Conservation (phyloP, 2,329 filamentous ascomycete genomes). For the Amesomyces nigricolor region DNA sequence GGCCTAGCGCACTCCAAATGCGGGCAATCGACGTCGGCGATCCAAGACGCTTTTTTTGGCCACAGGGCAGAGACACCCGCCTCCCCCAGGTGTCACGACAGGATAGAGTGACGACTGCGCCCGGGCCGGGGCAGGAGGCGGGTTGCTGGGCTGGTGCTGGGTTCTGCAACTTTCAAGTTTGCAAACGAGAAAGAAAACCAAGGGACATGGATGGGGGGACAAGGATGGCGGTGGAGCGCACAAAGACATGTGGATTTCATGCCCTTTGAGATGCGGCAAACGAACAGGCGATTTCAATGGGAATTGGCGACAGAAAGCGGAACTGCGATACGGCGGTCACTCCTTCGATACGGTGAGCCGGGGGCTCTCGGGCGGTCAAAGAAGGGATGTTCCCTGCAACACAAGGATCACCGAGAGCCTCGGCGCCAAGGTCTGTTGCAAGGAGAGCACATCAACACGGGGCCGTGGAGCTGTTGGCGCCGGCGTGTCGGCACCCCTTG, state of each 20-base stretch:
- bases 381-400: background rate
- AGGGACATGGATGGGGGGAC: background rate
- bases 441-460: background rate
- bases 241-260: too few relatives aligned
- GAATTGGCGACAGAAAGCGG: background rate
- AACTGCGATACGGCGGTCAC: background rate
- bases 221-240: too few relatives aligned
- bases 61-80: background rate
- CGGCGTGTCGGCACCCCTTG: too few relatives aligned
- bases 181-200: too few relatives aligned
- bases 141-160: too few relatives aligned
- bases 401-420: background rate
- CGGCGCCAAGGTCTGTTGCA: background rate
- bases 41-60: background rate
- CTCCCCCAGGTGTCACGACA: background rate
- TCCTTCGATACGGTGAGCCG: background rate
- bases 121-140: too few relatives aligned
- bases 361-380: conserved; percentile 6
- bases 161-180: too few relatives aligned
- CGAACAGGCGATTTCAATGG: background rate
- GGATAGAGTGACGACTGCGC: background rate
- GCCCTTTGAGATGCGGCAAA: background rate
- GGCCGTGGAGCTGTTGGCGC: background rate
- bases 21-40: too few relatives aligned
- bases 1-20: too few relatives aligned